Evolutionary conservation across 2,329 filamentous ascomycete genomes (phyloP).

Genomic region (Tolypocladium pustulatum): DNA sequence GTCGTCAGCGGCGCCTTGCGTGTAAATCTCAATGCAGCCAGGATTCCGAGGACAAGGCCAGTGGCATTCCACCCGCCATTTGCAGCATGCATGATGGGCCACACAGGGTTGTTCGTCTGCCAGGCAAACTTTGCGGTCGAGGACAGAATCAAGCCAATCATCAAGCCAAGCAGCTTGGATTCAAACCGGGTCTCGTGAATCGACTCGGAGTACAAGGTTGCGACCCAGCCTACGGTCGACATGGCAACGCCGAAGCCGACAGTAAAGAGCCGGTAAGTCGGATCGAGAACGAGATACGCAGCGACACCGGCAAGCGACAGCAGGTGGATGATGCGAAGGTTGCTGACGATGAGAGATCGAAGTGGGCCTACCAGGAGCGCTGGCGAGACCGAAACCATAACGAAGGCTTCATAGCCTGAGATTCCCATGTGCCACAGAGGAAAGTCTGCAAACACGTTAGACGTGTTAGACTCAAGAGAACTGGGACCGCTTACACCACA

Average conservation of each 20-base stretch:
- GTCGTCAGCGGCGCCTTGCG: slow-evolving; percentile 45
- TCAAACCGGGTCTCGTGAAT: slow-evolving; percentile 67
- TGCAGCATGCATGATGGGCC: slow-evolving; percentile 81
- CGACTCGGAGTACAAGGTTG: slow-evolving; percentile 70
- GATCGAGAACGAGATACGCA: slow-evolving; percentile 66
- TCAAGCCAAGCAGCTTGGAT: slow-evolving; percentile 69
- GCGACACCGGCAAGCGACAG: slow-evolving; percentile 68
- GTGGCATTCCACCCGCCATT: slow-evolving; percentile 92
- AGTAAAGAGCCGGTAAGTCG: slow-evolving; percentile 65
- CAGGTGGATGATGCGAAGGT: slow-evolving; percentile 63
- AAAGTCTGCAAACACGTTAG: slow-evolving; percentile 52
- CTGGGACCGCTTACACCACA: slow-evolving; percentile 68
- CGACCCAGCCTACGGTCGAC: slow-evolving; percentile 75
- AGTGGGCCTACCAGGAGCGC: slow-evolving; percentile 64
- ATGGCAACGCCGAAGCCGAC: slow-evolving; percentile 74
- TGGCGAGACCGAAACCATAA: slow-evolving; percentile 77
- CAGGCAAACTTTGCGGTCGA: slow-evolving; percentile 87
- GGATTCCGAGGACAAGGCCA: slow-evolving; percentile 63
- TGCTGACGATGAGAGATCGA: slow-evolving; percentile 55
- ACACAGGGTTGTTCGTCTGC: slow-evolving; percentile 91
- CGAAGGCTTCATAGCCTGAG: slow-evolving; percentile 84
- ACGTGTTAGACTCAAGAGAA: background rate
- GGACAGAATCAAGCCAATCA: slow-evolving; percentile 72
- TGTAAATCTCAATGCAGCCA: slow-evolving; percentile 69
- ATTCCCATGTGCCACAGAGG: slow-evolving; percentile 99